A percentile compares a stretch with the other conserved stretches of the same genome.
These are phyloP conservation scores for Mycena latifolia DNA, from an alignment of 768 basidiomycete species.

Conservation along the genomic window DNA sequence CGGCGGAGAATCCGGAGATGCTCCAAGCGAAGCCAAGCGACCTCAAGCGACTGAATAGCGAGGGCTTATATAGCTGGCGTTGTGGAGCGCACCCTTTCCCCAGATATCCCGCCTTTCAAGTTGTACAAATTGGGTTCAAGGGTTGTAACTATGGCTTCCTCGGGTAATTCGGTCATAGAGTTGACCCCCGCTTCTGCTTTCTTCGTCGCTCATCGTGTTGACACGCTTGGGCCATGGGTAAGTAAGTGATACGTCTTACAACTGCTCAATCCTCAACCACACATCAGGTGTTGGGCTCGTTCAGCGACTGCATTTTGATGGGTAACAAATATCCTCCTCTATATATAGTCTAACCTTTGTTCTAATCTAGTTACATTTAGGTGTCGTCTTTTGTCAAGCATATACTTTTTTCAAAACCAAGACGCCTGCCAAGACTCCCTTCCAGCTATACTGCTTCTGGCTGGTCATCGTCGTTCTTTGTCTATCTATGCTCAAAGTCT, in stretches of 20 bases:
- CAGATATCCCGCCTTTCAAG: background rate
- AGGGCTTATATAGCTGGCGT: too few species aligned
- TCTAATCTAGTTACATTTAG: slow-evolving; percentile 4
- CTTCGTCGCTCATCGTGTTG: slow-evolving; percentile 9
- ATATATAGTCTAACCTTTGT: background rate
- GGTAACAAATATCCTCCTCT: background rate
- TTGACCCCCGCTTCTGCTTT: slow-evolving; percentile 1
- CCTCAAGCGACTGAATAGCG: too few species aligned
- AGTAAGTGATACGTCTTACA: background rate
- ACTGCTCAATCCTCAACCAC: background rate
- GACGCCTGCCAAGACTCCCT: background rate
- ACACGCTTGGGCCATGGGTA: slow-evolving; percentile 18
- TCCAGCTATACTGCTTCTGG: slow-evolving; percentile 21
- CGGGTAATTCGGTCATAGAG: slow-evolving; percentile 1
- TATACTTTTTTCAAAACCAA: background rate
- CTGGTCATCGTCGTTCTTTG: slow-evolving; percentile 6
- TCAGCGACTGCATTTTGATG: slow-evolving; percentile 16
- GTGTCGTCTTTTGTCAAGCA: slow-evolving; percentile 25
- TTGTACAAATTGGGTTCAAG: background rate
- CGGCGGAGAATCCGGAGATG: too few species aligned
- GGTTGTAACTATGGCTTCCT: background rate
- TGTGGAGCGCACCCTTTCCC: background rate
- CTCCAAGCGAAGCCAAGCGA: too few species aligned
- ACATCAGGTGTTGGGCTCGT: slow-evolving; percentile 4
- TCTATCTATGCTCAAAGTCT: slow-evolving; percentile 23